These are phyloP conservation scores for Kodamaea jinghongensis DNA, from an alignment of 805 yeast species.

Conservation along the genomic window DNA sequence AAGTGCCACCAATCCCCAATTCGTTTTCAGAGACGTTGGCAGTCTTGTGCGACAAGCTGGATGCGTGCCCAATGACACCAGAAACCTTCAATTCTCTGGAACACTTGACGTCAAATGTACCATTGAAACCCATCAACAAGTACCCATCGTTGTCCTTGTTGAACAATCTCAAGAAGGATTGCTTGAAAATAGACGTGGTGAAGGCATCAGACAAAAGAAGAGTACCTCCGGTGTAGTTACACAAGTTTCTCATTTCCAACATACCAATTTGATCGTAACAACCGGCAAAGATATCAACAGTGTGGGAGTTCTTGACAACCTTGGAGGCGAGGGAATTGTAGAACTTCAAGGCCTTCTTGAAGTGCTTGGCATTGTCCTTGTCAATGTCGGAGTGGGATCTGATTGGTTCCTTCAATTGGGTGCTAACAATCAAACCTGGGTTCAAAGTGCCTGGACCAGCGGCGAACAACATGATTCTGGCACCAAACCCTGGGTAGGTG, in stretches of 20 bases:
- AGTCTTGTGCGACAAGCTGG: conserved; percentile 65
- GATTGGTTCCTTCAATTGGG: conserved; percentile 90
- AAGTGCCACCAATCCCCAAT: conserved; percentile 91
- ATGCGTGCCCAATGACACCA: conserved; percentile 92
- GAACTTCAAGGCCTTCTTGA: conserved; percentile 78
- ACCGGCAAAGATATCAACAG: conserved; percentile 89
- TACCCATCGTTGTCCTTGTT: conserved; percentile 83
- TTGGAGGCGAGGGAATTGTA: conserved; percentile 73
- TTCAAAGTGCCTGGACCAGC: conserved; percentile 95
- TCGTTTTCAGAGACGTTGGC: conserved; percentile 86
- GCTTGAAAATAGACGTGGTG: conserved; percentile 91
- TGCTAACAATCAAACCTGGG: conserved; percentile 92
- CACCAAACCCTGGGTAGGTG: conserved; percentile 80
- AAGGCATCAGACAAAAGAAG: conserved; percentile 87
- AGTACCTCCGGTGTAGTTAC: conserved; percentile 88
- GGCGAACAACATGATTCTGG: conserved; percentile 84
- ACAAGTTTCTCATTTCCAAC: conserved; percentile 85
- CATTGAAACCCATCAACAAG: conserved; percentile 88
- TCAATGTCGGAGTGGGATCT: conserved; percentile 97
- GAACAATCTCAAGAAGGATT: conserved; percentile 84
- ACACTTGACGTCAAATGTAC: conserved; percentile 81
- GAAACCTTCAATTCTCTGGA: conserved; percentile 83
- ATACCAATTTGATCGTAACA: conserved; percentile 96
- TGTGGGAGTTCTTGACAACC: conserved; percentile 68
- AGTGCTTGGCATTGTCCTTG: conserved; percentile 82